Evolutionary conservation across 495 filamentous ascomycete genomes (phyloP).

Genomic region (Xylaria telfairii): DNA sequence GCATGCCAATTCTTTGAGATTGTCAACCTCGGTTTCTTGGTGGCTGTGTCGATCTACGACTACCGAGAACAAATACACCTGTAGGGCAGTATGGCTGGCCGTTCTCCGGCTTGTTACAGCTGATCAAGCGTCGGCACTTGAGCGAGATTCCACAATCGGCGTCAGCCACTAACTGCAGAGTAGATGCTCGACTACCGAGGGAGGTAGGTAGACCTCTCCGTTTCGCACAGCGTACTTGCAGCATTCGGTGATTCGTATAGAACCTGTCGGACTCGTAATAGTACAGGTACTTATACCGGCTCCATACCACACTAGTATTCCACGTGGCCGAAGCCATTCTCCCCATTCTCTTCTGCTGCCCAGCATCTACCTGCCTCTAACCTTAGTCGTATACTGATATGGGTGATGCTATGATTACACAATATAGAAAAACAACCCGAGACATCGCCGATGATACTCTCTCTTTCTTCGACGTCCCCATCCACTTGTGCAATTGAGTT

Average conservation of each 20-base stretch:
- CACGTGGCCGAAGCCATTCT: slow-evolving; percentile 22
- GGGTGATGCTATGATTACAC: not conserved
- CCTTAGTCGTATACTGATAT: not conserved
- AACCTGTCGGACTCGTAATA: too few relatives aligned
- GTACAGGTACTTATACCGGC: slow-evolving; percentile 13
- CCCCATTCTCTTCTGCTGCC: slow-evolving; percentile 2
- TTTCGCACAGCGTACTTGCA: slow-evolving; percentile 26
- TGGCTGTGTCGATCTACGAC: not conserved
- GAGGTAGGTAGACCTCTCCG: not conserved
- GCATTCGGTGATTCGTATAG: not conserved
- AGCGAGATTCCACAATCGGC: slow-evolving; percentile 4
- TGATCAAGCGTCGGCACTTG: slow-evolving; percentile 25
- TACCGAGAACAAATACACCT: not conserved
- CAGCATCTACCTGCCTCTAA: not conserved
- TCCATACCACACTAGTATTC: slow-evolving; percentile 14
- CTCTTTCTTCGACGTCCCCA: not conserved
- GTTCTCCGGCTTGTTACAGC: slow-evolving; percentile 1
- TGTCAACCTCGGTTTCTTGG: not conserved
- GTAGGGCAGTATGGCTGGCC: not conserved
- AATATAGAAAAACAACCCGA: not conserved
- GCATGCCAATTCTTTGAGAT: not conserved
- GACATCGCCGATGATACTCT: slow-evolving; percentile 3
- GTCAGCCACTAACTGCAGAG: slow-evolving; percentile 16
- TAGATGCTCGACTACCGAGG: not conserved
- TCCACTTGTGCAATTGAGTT: not conserved